A percentile compares a stretch with the other conserved stretches of the same genome.
These are phyloP conservation scores for Aureobasidium lini DNA, from an alignment of 2,329 filamentous ascomycete genomes.

Conservation along the genomic window DNA sequence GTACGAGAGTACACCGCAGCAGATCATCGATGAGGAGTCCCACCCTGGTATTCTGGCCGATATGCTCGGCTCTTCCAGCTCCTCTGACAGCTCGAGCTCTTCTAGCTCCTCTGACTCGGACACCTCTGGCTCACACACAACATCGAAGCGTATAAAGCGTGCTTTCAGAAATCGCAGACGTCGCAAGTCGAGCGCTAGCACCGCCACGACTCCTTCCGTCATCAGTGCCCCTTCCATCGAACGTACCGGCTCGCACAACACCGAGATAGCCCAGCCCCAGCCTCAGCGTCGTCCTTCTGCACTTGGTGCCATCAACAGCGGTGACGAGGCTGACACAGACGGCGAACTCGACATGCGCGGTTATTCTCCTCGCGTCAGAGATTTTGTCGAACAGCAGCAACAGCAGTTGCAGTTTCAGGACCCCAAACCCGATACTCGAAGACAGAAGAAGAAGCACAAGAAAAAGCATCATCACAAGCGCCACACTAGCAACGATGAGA, in stretches of 20 bases:
- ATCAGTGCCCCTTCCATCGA: slow-evolving; percentile 39
- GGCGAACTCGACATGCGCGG: slow-evolving; percentile 31
- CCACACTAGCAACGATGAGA: slow-evolving; percentile 21
- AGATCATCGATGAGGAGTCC: slow-evolving; percentile 85
- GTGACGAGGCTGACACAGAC: slow-evolving; percentile 48
- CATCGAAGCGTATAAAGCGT: slow-evolving; percentile 66
- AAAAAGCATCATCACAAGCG: slow-evolving; percentile 37
- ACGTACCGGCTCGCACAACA: slow-evolving; percentile 16
- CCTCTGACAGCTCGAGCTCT: slow-evolving; percentile 46
- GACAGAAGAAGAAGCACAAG: slow-evolving; percentile 35
- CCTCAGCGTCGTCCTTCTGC: slow-evolving; percentile 30
- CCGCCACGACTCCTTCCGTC: slow-evolving; percentile 50
- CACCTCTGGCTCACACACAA: slow-evolving; percentile 61
- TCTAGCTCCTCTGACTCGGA: slow-evolving; percentile 54
- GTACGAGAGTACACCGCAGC: slow-evolving; percentile 86
- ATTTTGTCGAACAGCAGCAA: slow-evolving; percentile 33
- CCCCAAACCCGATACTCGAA: slow-evolving; percentile 31
- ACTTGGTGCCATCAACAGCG: slow-evolving; percentile 39
- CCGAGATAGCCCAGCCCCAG: not conserved
- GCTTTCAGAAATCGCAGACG: slow-evolving; percentile 63
- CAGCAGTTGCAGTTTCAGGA: slow-evolving; percentile 1
- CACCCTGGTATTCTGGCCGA: slow-evolving; percentile 77
- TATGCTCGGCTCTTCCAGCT: slow-evolving; percentile 66
- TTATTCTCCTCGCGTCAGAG: slow-evolving; percentile 34
- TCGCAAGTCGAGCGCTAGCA: slow-evolving; percentile 70